Conservation (phyloP, 108 stramenopile genomes). For the Nannochloropsis gaditana region DNA sequence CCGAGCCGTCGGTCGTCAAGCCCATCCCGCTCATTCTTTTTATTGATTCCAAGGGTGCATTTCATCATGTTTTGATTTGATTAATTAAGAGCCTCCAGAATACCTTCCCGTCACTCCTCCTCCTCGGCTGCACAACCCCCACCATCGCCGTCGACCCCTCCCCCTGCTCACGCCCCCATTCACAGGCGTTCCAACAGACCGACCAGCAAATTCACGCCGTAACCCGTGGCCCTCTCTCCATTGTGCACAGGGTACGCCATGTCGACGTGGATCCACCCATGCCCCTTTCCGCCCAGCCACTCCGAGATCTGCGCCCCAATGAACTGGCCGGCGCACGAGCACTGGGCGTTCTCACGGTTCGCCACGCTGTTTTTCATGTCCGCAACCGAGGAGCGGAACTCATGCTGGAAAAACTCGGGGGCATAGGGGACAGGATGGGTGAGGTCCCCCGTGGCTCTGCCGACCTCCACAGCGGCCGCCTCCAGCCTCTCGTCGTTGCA, state of each 20-base stretch:
- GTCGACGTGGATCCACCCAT: slow-evolving; percentile 77
- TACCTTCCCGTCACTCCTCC: too few species aligned
- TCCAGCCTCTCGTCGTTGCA: slow-evolving; percentile 67
- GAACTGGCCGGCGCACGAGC: slow-evolving; percentile 81
- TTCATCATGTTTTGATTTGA: too few species aligned
- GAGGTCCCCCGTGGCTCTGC: slow-evolving; percentile 63
- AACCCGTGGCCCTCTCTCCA: slow-evolving; percentile 76
- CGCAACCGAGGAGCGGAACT: slow-evolving; percentile 71
- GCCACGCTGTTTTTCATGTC: slow-evolving; percentile 84
- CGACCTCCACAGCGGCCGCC: slow-evolving; percentile 25
- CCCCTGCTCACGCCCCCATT: neutral
- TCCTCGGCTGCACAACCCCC: too few species aligned
- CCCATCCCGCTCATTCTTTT: too few species aligned
- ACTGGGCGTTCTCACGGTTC: slow-evolving; percentile 72
- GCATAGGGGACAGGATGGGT: slow-evolving; percentile 66
- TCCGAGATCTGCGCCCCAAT: slow-evolving; percentile 67
- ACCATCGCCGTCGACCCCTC: neutral
- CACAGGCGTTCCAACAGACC: slow-evolving; percentile 33
- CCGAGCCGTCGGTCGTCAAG: too few species aligned
- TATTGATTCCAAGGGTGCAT: too few species aligned
- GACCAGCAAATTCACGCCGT: slow-evolving; percentile 72
- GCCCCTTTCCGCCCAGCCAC: slow-evolving; percentile 37
- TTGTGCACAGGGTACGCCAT: slow-evolving; percentile 71
- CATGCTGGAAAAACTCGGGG: slow-evolving; percentile 67
- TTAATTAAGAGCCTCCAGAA: too few species aligned